phyloP scores from a whole-genome alignment of 1,139 yeast genomes.

The Spathaspora sp. region DNA sequence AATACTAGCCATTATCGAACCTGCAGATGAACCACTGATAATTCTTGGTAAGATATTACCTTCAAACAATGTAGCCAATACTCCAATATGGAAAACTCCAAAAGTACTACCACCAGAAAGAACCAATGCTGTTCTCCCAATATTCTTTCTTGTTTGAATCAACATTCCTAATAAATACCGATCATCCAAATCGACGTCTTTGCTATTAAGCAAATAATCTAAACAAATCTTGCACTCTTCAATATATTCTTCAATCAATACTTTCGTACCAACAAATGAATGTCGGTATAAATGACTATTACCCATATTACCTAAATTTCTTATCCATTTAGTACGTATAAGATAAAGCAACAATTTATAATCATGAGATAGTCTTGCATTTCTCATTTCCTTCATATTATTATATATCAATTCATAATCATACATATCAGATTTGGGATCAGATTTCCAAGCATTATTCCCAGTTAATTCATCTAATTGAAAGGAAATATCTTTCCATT shows the following conservation, averaged over 20 bases:
- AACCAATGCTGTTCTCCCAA: conserved; percentile 90
- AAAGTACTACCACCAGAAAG: conserved; percentile 95
- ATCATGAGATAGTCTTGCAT: conserved; percentile 59
- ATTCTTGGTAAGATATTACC: conserved; percentile 78
- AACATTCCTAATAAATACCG: conserved; percentile 71
- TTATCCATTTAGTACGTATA: conserved; percentile 79
- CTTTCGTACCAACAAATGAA: conserved; percentile 84
- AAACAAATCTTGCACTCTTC: conserved; percentile 71
- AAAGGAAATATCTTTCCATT: conserved; percentile 68
- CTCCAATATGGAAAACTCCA: conserved; percentile 92
- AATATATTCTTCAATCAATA: conserved; percentile 77
- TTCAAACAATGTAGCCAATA: conserved; percentile 73
- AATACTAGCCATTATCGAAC: conserved; percentile 90
- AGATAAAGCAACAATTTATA: conserved; percentile 63
- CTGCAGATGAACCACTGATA: conserved; percentile 95
- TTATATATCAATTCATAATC: conserved; percentile 63
- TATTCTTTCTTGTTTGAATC: conserved; percentile 84
- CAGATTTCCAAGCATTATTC: conserved; percentile 69
- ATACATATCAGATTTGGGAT: conserved; percentile 61
- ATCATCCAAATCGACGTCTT: conserved; percentile 59
- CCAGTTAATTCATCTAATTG: conserved; percentile 64
- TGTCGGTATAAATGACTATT: conserved; percentile 74
- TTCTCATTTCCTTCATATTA: conserved; percentile 56
- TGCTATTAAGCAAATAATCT: conserved; percentile 43
- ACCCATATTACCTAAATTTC: conserved; percentile 89